Percentiles rank a stretch among this genome's conserved stretches.
phyloP scores from a whole-genome alignment of 768 basidiomycete species.

The Pleurotus giganteus region DNA sequence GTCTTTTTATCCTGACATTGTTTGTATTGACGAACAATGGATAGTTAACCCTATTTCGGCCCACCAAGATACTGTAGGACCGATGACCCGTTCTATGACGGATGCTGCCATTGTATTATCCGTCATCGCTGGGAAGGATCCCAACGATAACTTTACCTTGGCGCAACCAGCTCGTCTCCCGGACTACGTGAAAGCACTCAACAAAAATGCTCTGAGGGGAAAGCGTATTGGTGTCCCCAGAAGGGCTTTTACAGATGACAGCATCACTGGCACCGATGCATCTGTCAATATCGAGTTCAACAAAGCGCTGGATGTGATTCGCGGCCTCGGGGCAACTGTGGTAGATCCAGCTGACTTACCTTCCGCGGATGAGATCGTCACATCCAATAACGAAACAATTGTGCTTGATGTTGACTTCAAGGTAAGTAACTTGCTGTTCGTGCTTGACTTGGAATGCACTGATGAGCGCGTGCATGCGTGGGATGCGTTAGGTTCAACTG shows the following conservation, averaged over 20 bases:
- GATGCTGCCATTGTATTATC: constrained; percentile 57
- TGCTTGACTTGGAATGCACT: not conserved
- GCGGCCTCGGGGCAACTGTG: constrained; percentile 44
- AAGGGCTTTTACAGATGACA: constrained; percentile 32
- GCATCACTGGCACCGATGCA: constrained; percentile 29
- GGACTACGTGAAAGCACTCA: constrained; percentile 53
- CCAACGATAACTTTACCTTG: constrained; percentile 53
- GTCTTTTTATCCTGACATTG: not conserved
- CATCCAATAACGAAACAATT: constrained; percentile 52
- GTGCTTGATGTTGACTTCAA: constrained; percentile 60
- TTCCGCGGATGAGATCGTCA: constrained; percentile 48
- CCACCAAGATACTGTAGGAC: constrained; percentile 62
- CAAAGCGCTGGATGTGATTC: constrained; percentile 33
- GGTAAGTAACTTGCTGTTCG: constrained; percentile 26
- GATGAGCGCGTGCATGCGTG: not conserved
- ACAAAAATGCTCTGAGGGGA: constrained; percentile 44
- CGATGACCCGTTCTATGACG: constrained; percentile 48
- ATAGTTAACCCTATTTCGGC: constrained; percentile 55
- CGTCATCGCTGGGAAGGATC: constrained; percentile 52
- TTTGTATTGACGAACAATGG: not conserved
- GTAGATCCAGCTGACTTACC: constrained; percentile 65
- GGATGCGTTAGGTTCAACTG: not conserved
- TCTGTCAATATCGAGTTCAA: constrained; percentile 40
- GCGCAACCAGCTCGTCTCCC: constrained; percentile 52
- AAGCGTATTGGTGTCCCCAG: constrained; percentile 56